Base-by-base conservation (phyloP, 306 rosid genomes). In the Argentina anserina region DNA sequence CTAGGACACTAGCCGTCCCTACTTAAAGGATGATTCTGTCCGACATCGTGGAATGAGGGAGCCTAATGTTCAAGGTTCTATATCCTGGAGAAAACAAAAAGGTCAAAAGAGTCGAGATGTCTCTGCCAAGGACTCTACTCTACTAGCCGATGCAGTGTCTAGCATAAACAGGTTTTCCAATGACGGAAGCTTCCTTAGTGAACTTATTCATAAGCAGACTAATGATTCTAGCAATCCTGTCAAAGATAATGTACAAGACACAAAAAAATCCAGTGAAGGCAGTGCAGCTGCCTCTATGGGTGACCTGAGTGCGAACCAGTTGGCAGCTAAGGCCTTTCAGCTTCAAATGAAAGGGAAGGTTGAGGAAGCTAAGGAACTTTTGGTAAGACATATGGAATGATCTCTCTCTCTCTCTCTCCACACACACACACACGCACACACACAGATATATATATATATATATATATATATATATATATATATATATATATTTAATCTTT, bases 301-400 rank as follows among this genome's bases (percentile, higher is more conserved):
- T 75, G 87, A 67, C 72, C 72, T 86, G 77, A 93, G 90, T 75
- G 98, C 89, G 34, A 93, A 93, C 76, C 97, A 93, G 84, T 80
- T 91, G 82, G 98, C 98, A 70, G 97, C 98, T n/a, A 91, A 91
- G 90, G 98, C 94, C 33, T 75, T 89, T 84, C 98, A 93, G 72
- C 92, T 93, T 80, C 90, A 92, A 72, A 68, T 91, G 83, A 93
- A 91, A 82, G 98, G 98, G 80, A 89, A 89, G 83, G 89, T 86
- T 67, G 92, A 87, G 53, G 98, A 93, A 87, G 98, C 97, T 6
- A 86, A 91, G 28, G 86, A 80, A 83, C 83, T 93, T 67, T 63
- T 87, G 94, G 97, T 93, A 80, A 73, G 87, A 76, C 39, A 61
- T 40, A 34, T 66, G 36, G 36, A n/a, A 34, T 47, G 17, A 11